These are phyloP conservation scores for Cystofilobasidium macerans DNA, from an alignment of 768 basidiomycete genomes.

Conservation along the genomic window DNA sequence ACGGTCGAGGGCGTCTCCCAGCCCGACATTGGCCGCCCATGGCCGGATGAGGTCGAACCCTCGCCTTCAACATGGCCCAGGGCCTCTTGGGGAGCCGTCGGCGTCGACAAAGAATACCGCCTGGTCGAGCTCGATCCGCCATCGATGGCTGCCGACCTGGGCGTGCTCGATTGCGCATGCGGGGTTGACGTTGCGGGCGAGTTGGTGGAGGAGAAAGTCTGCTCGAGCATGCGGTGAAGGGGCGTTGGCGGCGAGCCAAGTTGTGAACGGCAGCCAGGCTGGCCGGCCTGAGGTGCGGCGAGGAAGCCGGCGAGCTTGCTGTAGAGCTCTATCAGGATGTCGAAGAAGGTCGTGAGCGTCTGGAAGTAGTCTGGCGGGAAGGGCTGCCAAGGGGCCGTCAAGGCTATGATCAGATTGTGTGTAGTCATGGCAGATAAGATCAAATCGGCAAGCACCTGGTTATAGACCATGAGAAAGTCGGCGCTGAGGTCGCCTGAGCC, in stretches of 20 bases:
- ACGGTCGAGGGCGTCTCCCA: not conserved
- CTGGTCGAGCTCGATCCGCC: not conserved
- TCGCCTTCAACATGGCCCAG: not conserved
- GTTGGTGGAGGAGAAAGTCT: not conserved
- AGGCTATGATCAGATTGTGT: not conserved
- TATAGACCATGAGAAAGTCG: not conserved
- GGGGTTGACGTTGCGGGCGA: not conserved
- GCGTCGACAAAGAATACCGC: not conserved
- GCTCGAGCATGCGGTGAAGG: not conserved
- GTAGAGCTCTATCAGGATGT: constrained; percentile 19
- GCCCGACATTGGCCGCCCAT: not conserved
- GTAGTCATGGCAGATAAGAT: not conserved
- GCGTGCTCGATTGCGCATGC: not conserved
- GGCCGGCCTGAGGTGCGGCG: not conserved
- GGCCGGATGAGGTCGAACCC: not conserved
- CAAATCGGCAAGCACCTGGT: not conserved
- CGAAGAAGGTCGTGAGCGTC: constrained; percentile 20
- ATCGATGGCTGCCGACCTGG: not conserved
- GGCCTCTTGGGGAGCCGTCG: not conserved
- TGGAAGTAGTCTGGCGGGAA: constrained; percentile 22
- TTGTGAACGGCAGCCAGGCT: not conserved
- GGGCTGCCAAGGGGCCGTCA: not conserved
- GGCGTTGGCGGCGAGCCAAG: not conserved
- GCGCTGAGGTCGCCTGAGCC: not conserved
- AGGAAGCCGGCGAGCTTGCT: not conserved